Conservation (phyloP, 2,329 filamentous ascomycete species). For the Dendryphion nanum region DNA sequence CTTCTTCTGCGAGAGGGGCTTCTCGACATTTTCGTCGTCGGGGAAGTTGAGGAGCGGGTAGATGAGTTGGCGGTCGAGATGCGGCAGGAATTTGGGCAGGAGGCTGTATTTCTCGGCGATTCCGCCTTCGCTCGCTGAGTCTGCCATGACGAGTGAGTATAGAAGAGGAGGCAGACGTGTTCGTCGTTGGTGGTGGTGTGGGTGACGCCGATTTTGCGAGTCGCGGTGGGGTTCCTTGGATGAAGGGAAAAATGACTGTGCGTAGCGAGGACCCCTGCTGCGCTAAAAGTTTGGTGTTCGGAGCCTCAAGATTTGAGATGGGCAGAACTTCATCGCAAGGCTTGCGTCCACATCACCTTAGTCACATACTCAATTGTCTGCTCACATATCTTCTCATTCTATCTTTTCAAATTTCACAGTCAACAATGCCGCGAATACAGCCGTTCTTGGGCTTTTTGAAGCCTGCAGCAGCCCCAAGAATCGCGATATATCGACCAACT, state of each 20-base stretch:
- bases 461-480: conserved; percentile 38
- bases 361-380: background rate
- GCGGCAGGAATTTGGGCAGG: conserved; percentile 82
- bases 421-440: conserved; percentile 34
- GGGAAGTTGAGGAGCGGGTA: conserved; percentile 95
- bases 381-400: background rate
- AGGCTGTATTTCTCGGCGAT: conserved; percentile 74
- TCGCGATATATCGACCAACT: conserved; percentile 37
- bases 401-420: background rate
- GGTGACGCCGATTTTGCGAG: conserved; percentile 12
- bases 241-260: conserved; percentile 35
- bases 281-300: conserved; percentile 39
- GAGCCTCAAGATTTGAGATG: too few relatives aligned
- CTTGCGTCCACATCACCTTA: background rate
- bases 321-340: conserved; percentile 9
- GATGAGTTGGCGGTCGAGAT: conserved; percentile 93
- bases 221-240: conserved; percentile 9
- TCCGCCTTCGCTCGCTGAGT: conserved; percentile 27
- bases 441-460: conserved; percentile 41
- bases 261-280: conserved; percentile 32
- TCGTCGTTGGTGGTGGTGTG: conserved; percentile 7
- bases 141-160: conserved; percentile 39
- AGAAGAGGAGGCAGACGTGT: conserved; percentile 7
- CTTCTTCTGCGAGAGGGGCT: conserved; percentile 70
- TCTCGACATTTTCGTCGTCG: conserved; percentile 76